phyloP scores from a whole-genome alignment of 345 rosid species.

The Arabidopsis suecica region DNA sequence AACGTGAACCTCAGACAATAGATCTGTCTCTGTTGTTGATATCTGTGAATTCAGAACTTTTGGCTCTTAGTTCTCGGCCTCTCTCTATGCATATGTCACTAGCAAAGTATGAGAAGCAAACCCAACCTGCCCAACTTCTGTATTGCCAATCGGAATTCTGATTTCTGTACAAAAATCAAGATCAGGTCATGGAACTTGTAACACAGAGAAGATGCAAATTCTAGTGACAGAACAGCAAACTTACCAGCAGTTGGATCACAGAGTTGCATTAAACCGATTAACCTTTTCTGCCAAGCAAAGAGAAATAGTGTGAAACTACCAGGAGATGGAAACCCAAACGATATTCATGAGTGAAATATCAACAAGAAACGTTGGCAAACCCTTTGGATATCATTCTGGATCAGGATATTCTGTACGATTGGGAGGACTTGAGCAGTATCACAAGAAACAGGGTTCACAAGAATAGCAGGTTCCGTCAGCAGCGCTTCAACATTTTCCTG shows the following conservation, averaged over 20 bases:
- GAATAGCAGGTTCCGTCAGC: neutral
- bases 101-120: slow-evolving; percentile 18
- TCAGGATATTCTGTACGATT: neutral
- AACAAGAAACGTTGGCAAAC: slow-evolving; percentile 3
- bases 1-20: neutral
- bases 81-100: slow-evolving; percentile 4
- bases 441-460: slow-evolving; percentile 2
- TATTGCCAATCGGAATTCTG: neutral
- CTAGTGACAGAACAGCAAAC: slow-evolving; percentile 1
- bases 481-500: neutral
- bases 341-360: neutral
- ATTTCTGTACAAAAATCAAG: slow-evolving; percentile 2
- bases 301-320: neutral
- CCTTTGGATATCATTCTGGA: slow-evolving; percentile 15
- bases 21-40: neutral
- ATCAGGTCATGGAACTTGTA: neutral
- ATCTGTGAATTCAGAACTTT: slow-evolving; percentile 18
- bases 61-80: neutral
- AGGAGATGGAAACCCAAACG: neutral
- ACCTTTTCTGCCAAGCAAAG: neutral
- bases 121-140: slow-evolving; percentile 15
- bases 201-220: neutral
- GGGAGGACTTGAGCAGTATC: slow-evolving; percentile 7
- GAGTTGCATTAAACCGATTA: neutral
- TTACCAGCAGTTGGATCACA: slow-evolving; percentile 1